phyloP scores from a whole-genome alignment of 2,329 filamentous ascomycete species.

The Aureobasidium vineae region DNA sequence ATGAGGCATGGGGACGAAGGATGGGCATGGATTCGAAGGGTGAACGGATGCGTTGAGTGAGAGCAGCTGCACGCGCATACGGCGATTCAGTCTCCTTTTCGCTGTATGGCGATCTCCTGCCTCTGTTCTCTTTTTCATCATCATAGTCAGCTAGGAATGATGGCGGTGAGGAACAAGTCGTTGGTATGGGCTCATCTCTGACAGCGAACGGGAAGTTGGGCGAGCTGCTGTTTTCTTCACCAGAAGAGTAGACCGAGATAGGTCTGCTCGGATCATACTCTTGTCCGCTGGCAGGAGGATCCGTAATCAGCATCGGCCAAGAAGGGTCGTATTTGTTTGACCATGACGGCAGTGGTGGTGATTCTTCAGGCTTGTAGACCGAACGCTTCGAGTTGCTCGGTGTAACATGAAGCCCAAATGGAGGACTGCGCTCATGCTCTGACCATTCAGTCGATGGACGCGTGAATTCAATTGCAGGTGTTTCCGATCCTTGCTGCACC shows the following conservation, averaged over 20 bases:
- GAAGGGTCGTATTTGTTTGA: constrained; percentile 34
- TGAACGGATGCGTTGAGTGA: neutral
- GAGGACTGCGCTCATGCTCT: constrained; percentile 13
- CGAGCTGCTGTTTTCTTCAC: constrained; percentile 22
- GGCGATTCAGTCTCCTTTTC: neutral
- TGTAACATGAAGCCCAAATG: constrained; percentile 21
- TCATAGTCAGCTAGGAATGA: neutral
- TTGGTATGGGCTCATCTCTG: constrained; percentile 2
- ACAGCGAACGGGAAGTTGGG: constrained; percentile 25
- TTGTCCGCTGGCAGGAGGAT: constrained; percentile 24
- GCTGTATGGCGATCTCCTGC: neutral
- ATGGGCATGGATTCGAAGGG: constrained; percentile 16
- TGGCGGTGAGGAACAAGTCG: neutral
- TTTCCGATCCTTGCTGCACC: neutral
- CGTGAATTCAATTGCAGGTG: constrained; percentile 26
- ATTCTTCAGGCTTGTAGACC: neutral
- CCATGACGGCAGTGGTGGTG: constrained; percentile 6
- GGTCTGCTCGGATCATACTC: constrained; percentile 35
- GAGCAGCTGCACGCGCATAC: neutral
- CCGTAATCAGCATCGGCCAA: constrained; percentile 30
- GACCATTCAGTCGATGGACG: constrained; percentile 27
- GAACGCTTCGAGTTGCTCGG: constrained; percentile 6
- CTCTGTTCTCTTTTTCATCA: neutral
- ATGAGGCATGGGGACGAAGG: constrained; percentile 14
- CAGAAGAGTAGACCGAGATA: constrained; percentile 23